Evolutionary conservation across 768 basidiomycete genomes (phyloP).

Genomic region (Lactarius hengduanensis): DNA sequence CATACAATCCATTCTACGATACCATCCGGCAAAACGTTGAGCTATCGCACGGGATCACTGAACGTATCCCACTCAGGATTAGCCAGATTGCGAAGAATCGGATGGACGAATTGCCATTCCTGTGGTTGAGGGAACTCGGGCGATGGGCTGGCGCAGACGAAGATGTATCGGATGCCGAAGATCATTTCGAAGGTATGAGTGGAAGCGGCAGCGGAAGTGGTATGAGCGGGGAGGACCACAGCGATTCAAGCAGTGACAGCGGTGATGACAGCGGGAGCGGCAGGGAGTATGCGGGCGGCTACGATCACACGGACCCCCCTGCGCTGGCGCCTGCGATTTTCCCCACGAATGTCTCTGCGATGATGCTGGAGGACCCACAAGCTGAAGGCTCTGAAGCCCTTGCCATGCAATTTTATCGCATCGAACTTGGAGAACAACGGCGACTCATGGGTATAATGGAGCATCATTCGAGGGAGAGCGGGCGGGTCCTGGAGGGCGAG

Average conservation of each 20-base stretch:
- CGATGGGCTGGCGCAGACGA: constrained; percentile 41
- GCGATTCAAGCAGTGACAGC: constrained; percentile 25
- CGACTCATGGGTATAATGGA: constrained; percentile 90
- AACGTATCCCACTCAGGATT: constrained; percentile 75
- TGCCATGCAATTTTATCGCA: constrained; percentile 90
- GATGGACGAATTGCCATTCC: constrained; percentile 71
- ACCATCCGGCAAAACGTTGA: constrained; percentile 87
- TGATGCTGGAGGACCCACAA: constrained; percentile 15
- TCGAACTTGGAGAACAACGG: constrained; percentile 89
- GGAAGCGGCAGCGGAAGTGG: constrained; percentile 27
- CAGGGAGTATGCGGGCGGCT: constrained; percentile 1
- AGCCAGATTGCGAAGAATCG: constrained; percentile 42
- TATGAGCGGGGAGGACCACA: constrained; percentile 21
- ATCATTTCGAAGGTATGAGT: constrained; percentile 15
- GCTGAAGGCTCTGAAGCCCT: constrained; percentile 76
- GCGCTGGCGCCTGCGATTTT: constrained; percentile 6
- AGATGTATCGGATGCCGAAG: constrained; percentile 22
- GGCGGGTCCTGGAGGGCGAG: constrained; percentile 29
- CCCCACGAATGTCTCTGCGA: constrained; percentile 12
- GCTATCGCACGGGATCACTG: constrained; percentile 62
- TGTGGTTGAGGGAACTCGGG: constrained; percentile 76
- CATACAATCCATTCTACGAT: constrained; percentile 93
- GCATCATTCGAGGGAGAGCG: constrained; percentile 72
- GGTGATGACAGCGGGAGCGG: constrained; percentile 20
- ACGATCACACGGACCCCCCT: not conserved